Percentiles rank a stretch among this genome's conserved stretches.
Conservation (phyloP, 2,329 filamentous ascomycete genomes). For the Dactylellina cionopaga region DNA sequence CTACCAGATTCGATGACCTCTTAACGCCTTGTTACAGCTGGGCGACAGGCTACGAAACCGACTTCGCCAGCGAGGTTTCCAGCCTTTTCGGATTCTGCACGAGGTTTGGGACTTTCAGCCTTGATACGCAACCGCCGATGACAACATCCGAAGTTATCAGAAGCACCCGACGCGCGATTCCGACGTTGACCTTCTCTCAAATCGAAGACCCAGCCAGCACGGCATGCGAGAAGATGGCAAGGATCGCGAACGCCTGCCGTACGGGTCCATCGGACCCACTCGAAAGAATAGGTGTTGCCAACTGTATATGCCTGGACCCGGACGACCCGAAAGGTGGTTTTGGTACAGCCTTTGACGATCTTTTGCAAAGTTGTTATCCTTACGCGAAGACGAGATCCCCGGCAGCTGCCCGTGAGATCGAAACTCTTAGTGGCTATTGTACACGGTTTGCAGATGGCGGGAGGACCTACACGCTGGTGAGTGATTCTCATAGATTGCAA, state of each 20-base stretch:
- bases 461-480: slow-evolving; percentile 29
- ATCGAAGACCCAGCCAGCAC: slow-evolving; percentile 30
- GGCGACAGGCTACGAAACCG: slow-evolving; percentile 21
- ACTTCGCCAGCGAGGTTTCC: slow-evolving; percentile 31
- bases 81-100: slow-evolving; percentile 43
- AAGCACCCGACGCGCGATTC: not conserved
- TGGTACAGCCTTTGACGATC: slow-evolving; percentile 26
- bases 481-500: not conserved
- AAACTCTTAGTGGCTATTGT: slow-evolving; percentile 40
- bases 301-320: slow-evolving; percentile 36
- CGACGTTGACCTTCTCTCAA: slow-evolving; percentile 33
- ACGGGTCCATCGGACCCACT: slow-evolving; percentile 36
- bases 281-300: slow-evolving; percentile 24
- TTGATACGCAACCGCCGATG: not conserved
- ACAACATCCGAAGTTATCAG: not conserved
- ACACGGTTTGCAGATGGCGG: slow-evolving; percentile 32
- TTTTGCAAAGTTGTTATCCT: slow-evolving; percentile 29
- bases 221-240: slow-evolving; percentile 28
- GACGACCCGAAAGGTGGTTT: slow-evolving; percentile 21
- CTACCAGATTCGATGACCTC: slow-evolving; percentile 32
- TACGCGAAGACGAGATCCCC: slow-evolving; percentile 41
- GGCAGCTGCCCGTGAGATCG: slow-evolving; percentile 28
- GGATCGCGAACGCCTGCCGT: slow-evolving; percentile 37
- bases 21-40: slow-evolving; percentile 31
- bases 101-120: slow-evolving; percentile 18